phyloP scores from a whole-genome alignment of 768 basidiomycete genomes.

The Boletus vermiculosoides region DNA sequence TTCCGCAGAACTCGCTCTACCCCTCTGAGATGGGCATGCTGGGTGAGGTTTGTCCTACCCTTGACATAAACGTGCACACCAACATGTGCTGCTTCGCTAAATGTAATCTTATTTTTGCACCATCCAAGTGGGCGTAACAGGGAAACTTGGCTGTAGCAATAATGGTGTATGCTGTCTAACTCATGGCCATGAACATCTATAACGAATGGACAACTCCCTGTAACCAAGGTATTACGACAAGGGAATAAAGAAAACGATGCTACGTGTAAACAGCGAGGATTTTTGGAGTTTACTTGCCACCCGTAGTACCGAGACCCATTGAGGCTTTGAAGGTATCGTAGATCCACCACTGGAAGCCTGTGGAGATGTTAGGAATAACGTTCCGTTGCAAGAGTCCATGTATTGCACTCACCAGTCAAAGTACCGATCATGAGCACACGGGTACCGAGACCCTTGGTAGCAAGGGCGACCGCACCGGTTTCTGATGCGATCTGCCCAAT shows the following conservation, averaged over 20 bases:
- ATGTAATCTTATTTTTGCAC: neutral
- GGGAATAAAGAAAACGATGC: neutral
- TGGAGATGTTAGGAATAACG: neutral
- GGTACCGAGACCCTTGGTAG: slow-evolving; percentile 84
- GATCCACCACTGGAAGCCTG: slow-evolving; percentile 92
- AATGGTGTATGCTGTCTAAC: neutral
- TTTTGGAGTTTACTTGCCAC: slow-evolving; percentile 64
- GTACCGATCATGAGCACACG: slow-evolving; percentile 82
- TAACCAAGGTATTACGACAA: slow-evolving; percentile 4
- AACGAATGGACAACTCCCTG: neutral
- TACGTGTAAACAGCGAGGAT: neutral
- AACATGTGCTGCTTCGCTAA: no score
- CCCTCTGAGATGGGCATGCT: no score
- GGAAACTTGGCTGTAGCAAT: neutral
- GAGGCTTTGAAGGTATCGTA: slow-evolving; percentile 82
- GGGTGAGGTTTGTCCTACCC: no score
- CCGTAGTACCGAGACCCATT: slow-evolving; percentile 85
- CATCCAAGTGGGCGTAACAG: neutral
- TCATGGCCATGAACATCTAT: slow-evolving; percentile 7
- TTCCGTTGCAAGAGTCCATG: neutral
- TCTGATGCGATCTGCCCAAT: slow-evolving; percentile 68
- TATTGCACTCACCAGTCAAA: slow-evolving; percentile 36
- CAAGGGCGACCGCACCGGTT: slow-evolving; percentile 59
- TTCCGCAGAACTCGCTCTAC: no score
- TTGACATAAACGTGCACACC: neutral